A percentile compares a stretch with the other conserved stretches of the same genome.
These are phyloP conservation scores for Dactylonectria macrodidyma DNA, from an alignment of 2,329 filamentous ascomycete genomes.

Conservation along the genomic window DNA sequence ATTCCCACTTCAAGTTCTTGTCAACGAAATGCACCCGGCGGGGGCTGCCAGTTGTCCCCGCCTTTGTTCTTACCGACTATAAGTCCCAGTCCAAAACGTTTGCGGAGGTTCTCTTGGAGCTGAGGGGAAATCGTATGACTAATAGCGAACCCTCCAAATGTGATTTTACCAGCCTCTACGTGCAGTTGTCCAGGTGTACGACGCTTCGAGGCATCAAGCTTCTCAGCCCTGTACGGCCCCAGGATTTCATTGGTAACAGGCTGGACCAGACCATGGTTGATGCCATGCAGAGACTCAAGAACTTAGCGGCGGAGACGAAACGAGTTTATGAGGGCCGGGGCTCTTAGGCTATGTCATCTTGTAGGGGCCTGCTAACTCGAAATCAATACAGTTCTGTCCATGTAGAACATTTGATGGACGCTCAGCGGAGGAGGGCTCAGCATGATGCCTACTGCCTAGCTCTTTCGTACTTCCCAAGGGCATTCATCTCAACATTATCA, in stretches of 20 bases:
- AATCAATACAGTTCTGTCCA: too few relatives aligned
- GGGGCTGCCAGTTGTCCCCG: too few relatives aligned
- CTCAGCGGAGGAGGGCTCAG: too few relatives aligned
- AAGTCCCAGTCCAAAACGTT: conserved; percentile 18
- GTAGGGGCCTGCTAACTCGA: too few relatives aligned
- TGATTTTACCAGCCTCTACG: background rate
- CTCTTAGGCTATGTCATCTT: too few relatives aligned
- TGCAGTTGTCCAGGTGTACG: conserved; percentile 19
- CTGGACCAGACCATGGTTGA: conserved; percentile 15
- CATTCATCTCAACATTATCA: too few relatives aligned
- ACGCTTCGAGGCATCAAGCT: conserved; percentile 16
- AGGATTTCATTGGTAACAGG: conserved; percentile 27
- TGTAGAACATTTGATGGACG: too few relatives aligned
- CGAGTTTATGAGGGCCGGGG: conserved; percentile 8
- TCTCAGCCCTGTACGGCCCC: conserved; percentile 13
- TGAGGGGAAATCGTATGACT: conserved; percentile 18
- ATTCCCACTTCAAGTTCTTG: too few relatives aligned
- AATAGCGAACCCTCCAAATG: conserved; percentile 24
- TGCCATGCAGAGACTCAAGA: conserved; percentile 21
- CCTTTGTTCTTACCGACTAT: too few relatives aligned
- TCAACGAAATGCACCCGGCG: too few relatives aligned
- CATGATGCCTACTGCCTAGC: too few relatives aligned
- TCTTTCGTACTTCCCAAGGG: too few relatives aligned
- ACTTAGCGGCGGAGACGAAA: conserved; percentile 23
- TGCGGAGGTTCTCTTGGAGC: conserved; percentile 22